Percentiles rank a stretch among this genome's conserved stretches.
phyloP scores from a whole-genome alignment of 2,329 filamentous ascomycete species.

The Metarhizium album region DNA sequence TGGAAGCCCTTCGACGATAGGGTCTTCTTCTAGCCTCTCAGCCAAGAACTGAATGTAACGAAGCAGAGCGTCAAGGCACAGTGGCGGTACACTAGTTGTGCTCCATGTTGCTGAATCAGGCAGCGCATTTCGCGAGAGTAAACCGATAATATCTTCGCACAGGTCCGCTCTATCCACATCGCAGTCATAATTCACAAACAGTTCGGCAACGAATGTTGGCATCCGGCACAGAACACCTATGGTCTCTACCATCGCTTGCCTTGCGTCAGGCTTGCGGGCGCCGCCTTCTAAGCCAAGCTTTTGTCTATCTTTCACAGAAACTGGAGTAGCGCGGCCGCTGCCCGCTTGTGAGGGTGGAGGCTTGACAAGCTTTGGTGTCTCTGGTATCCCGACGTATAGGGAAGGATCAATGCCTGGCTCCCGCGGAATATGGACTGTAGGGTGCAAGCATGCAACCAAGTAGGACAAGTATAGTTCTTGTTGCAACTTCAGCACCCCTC shows the following conservation, averaged over 20 bases:
- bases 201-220: constrained; percentile 85
- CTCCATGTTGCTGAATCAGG: constrained; percentile 98
- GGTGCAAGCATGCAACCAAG: constrained; percentile 85
- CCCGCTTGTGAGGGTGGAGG: constrained; percentile 58
- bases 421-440: constrained; percentile 83
- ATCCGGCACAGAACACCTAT: constrained; percentile 86
- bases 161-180: constrained; percentile 84
- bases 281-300: constrained; percentile 89
- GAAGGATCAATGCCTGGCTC: constrained; percentile 85
- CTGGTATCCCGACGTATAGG: constrained; percentile 86
- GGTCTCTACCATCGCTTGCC: constrained; percentile 97
- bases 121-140: constrained; percentile 86
- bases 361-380: constrained; percentile 79
- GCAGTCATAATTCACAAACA: constrained; percentile 98
- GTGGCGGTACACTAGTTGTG: constrained; percentile 90
- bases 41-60: constrained; percentile 88
- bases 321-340: constrained; percentile 81
- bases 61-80: constrained; percentile 85
- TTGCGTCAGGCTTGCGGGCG: constrained; percentile 81
- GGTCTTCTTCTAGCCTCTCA: constrained; percentile 67
- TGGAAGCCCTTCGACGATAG: constrained; percentile 53
- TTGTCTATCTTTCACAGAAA: constrained; percentile 84
- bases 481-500: constrained; percentile 83
- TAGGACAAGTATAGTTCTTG: constrained; percentile 96
- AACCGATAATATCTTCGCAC: constrained; percentile 89